These are phyloP conservation scores for Yarrowia sp. DNA, from an alignment of 805 yeast genomes.

Conservation along the genomic window DNA sequence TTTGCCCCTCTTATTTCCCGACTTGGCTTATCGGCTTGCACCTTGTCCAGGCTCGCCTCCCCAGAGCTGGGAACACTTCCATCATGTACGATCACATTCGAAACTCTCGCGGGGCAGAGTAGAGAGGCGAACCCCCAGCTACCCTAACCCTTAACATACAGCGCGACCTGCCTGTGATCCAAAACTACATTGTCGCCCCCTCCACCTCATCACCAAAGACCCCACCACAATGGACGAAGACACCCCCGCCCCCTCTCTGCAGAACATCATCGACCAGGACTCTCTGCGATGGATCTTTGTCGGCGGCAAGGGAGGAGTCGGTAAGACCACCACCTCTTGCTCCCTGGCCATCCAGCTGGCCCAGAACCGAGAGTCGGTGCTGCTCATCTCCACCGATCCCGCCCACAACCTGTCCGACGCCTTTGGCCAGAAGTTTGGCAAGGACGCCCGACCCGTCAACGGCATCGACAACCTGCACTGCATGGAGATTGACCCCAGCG, in stretches of 20 bases:
- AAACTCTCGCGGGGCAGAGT: neutral
- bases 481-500: constrained; percentile 98
- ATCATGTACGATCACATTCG: constrained; percentile 21
- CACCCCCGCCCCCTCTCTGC: constrained; percentile 43
- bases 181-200: no score
- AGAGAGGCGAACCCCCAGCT: no score
- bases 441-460: constrained; percentile 91
- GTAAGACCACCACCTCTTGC: constrained; percentile 96
- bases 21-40: no score
- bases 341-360: constrained; percentile 95
- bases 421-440: constrained; percentile 96
- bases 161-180: neutral
- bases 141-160: constrained; percentile 4
- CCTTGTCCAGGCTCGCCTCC: no score
- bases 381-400: constrained; percentile 94
- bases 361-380: constrained; percentile 72
- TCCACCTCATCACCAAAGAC: no score
- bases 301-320: constrained; percentile 99
- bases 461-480: constrained; percentile 87
- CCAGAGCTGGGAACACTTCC: no score
- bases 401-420: constrained; percentile 98
- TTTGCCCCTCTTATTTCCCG: no score
- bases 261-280: constrained; percentile 44
- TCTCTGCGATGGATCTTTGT: constrained; percentile 93
- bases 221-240: constrained; percentile 27